These are phyloP conservation scores for Garcia nutans DNA, from an alignment of 345 rosid genomes.

Conservation along the genomic window DNA sequence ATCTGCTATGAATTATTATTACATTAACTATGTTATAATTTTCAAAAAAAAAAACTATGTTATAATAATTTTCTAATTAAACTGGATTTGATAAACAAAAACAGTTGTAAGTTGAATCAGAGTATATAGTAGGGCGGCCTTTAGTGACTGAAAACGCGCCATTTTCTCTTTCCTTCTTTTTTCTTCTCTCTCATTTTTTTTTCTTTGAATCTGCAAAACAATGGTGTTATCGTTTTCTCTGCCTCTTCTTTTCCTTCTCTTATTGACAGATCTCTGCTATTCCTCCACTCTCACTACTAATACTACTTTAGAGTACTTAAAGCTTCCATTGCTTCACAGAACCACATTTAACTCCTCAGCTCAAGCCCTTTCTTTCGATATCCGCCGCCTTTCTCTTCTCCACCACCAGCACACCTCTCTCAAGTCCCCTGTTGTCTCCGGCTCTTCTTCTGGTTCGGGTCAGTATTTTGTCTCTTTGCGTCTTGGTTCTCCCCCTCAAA, in stretches of 20 bases:
- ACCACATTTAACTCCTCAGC: conserved; percentile 44
- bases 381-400: conserved; percentile 41
- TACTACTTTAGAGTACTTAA: conserved; percentile 38
- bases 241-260: conserved; percentile 10
- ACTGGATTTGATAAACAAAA: too few relatives aligned
- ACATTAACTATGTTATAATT: too few relatives aligned
- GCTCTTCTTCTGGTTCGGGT: conserved; percentile 74
- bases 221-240: conserved; percentile 15
- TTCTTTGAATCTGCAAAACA: background rate
- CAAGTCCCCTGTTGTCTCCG: conserved; percentile 66
- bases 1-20: too few relatives aligned
- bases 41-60: too few relatives aligned
- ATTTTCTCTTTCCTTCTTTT: background rate
- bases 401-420: conserved; percentile 22
- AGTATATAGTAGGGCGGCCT: conserved; percentile 1
- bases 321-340: conserved; percentile 65
- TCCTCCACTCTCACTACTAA: conserved; percentile 4
- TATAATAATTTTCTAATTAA: too few relatives aligned
- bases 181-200: conserved; percentile 6
- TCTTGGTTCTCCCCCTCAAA: conserved; percentile 78
- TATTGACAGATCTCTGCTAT: background rate
- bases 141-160: conserved; percentile 1
- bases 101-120: background rate
- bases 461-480: conserved; percentile 78
- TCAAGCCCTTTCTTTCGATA: conserved; percentile 40